Evolutionary conservation across 1,284 basidiomycete genomes (phyloP).

Genomic region (Apiotrichum veenhuisii): DNA sequence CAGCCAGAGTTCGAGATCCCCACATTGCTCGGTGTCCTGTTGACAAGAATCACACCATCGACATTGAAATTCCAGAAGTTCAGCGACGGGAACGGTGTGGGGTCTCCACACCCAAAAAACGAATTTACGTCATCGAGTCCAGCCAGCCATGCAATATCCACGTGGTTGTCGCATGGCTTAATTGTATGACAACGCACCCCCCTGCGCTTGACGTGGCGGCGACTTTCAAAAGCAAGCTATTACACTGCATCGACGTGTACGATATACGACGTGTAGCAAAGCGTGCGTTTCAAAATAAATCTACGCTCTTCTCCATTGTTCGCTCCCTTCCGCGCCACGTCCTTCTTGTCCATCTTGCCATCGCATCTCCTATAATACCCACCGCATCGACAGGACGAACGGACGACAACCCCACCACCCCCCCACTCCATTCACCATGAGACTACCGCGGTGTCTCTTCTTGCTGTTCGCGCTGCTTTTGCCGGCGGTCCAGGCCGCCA

Average conservation of each 20-base stretch:
- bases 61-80: not conserved
- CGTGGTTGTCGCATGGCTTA: no score
- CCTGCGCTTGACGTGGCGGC: no score
- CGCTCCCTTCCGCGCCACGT: no score
- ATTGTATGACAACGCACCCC: no score
- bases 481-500: constrained; percentile 48
- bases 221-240: no score
- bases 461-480: constrained; percentile 35
- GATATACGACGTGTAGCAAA: not conserved
- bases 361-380: not conserved
- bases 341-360: no score
- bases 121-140: no score
- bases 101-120: no score
- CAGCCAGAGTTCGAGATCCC: no score
- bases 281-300: not conserved
- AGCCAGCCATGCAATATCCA: no score
- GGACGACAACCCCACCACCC: not conserved
- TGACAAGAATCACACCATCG: constrained; percentile 7
- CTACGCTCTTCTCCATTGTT: not conserved
- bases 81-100: not conserved
- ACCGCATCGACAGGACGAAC: not conserved
- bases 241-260: not conserved
- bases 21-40: not conserved
- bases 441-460: constrained; percentile 18
- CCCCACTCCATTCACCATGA: constrained; percentile 16